Base-by-base conservation (phyloP, 352 stramenopile genomes). In the Pythium coloratum region DNA sequence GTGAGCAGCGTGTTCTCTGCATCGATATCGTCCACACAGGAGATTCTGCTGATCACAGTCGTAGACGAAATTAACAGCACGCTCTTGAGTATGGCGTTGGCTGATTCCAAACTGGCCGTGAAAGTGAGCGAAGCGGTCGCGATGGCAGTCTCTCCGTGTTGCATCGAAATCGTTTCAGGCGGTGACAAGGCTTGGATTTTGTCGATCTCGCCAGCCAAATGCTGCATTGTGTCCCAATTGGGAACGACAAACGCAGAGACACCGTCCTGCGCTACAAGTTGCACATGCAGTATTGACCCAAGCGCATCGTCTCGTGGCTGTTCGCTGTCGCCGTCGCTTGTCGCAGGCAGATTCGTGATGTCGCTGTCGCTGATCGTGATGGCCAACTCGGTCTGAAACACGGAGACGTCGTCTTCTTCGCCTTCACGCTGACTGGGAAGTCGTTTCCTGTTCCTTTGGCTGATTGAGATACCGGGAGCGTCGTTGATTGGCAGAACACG, bases 401-500 rank as follows among this genome's bases (percentile, higher is more conserved):
- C 6, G n/a, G 46, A 4, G n/a, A 30, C 20, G 12, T 3, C 7
- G 1, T 24, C 20, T 24, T 53, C n/a, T 1, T 6, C n/a, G 16
- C 13, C 46, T 10, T 53, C 20, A n/a, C 20, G 6, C n/a, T 30
- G n/a, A 24, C 14, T 6, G 7, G 46, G 0, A 10, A 53, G 46
- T 6, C 20, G 18, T 14, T 30, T 30, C 20, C 18, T 53, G 46
- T 32, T 53, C 30, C 46, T 7, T 13, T 8, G 32, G 3, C 26
- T 32, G 50, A 63, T 12, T 10, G 28, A 44, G 42, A 71, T 42
- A 10, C 13, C 40, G 9, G 65, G 65, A 10, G 65, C 36, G 26
- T 66, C 53, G 51, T 71, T 71, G 40, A 71, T 58, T 8, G 57
- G 26, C 18, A 33, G 63, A 30, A 40, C 66, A 46, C n/a, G 53